A percentile compares a stretch with the other conserved stretches of the same genome.
These are phyloP conservation scores for Myriosclerotinia duriaeana DNA, from an alignment of 2,329 filamentous ascomycete species.

Conservation along the genomic window DNA sequence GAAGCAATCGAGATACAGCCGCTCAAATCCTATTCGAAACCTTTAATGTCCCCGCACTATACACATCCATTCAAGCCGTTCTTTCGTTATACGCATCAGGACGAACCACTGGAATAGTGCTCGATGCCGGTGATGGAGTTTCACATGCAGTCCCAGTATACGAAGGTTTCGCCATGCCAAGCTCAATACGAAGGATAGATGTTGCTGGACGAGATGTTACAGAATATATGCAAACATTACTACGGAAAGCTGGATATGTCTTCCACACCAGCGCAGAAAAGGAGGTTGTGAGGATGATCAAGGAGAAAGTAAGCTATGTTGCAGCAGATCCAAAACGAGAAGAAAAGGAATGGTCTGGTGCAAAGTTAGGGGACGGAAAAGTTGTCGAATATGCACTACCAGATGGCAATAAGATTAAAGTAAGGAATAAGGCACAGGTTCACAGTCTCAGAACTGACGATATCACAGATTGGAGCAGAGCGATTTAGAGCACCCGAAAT, in stretches of 20 bases:
- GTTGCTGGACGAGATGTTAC: conserved; percentile 95
- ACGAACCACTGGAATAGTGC: conserved; percentile 90
- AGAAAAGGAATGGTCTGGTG: conserved; percentile 90
- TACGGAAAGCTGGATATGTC: conserved; percentile 89
- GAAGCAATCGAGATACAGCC: conserved; percentile 91
- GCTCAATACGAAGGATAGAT: conserved; percentile 91
- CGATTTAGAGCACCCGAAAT: conserved; percentile 96
- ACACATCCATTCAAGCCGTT: conserved; percentile 96
- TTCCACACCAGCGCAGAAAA: conserved; percentile 99
- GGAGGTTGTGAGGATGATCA: conserved; percentile 96
- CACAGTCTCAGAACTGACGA: conserved; percentile 25
- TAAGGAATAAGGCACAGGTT: conserved; percentile 41
- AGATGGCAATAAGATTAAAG: conserved; percentile 91
- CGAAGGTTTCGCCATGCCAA: conserved; percentile 95
- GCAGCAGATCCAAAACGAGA: conserved; percentile 87
- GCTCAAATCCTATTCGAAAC: conserved; percentile 98
- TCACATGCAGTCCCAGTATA: conserved; percentile 97
- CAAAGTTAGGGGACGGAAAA: conserved; percentile 75
- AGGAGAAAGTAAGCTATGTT: conserved; percentile 91
- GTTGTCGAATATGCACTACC: conserved; percentile 84
- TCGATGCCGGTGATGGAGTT: conserved; percentile 93
- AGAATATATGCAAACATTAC: conserved; percentile 85
- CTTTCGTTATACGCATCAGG: conserved; percentile 94
- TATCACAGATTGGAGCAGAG: conserved; percentile 76
- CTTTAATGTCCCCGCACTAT: conserved; percentile 94